Evolutionary conservation across 139 green algal species (phyloP).

Genomic region (Chlamydomonas asymmetrica): DNA sequence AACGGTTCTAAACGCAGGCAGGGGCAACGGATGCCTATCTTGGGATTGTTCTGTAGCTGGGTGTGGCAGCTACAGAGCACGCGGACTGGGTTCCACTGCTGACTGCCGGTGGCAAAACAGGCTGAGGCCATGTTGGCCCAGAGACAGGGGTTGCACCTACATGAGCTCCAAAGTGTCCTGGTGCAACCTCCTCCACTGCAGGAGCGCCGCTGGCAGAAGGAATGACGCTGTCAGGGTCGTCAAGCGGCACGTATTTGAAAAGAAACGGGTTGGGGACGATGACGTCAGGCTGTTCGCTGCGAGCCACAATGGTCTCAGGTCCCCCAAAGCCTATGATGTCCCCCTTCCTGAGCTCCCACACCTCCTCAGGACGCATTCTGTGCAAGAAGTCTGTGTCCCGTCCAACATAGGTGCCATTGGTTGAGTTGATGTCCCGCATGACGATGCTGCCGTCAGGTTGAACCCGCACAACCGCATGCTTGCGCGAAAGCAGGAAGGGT

Average conservation of each 20-base stretch:
- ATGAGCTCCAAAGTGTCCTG: too few relatives aligned
- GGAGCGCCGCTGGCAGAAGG: too few relatives aligned
- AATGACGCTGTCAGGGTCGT: constrained; percentile 17
- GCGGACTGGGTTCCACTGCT: too few relatives aligned
- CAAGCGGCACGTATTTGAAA: constrained; percentile 38
- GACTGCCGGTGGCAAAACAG: too few relatives aligned
- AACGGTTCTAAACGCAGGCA: too few relatives aligned
- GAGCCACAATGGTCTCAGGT: constrained; percentile 45
- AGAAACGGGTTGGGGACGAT: constrained; percentile 50
- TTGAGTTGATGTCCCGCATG: constrained; percentile 36
- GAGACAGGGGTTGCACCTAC: too few relatives aligned
- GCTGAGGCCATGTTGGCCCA: too few relatives aligned
- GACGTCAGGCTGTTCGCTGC: constrained; percentile 12
- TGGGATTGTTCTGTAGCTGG: too few relatives aligned
- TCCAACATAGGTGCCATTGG: constrained; percentile 43
- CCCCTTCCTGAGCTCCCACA: constrained; percentile 17
- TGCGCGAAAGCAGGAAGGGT: constrained; percentile 41
- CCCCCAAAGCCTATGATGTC: constrained; percentile 45
- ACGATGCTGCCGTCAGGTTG: constrained; percentile 32
- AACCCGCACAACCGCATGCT: constrained; percentile 29
- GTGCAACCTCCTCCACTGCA: too few relatives aligned
- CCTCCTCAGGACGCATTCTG: constrained; percentile 22
- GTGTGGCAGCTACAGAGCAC: too few relatives aligned
- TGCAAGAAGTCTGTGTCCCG: constrained; percentile 22
- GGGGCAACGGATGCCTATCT: too few relatives aligned